These are phyloP conservation scores for Diutina rugosa DNA, from an alignment of 1,139 yeast species.

Conservation along the genomic window DNA sequence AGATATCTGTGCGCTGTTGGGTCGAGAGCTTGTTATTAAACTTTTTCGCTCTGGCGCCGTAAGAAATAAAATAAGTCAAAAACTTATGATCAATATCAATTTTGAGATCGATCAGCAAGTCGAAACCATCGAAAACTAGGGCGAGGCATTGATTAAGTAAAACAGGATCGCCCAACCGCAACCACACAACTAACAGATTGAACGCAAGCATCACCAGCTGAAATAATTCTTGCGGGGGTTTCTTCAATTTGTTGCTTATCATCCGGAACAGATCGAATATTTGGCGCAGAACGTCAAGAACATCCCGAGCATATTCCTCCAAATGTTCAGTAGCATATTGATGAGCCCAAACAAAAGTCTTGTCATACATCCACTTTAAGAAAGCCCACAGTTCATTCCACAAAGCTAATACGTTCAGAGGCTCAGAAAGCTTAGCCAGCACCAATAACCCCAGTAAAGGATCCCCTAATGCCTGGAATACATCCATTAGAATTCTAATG, in stretches of 20 bases:
- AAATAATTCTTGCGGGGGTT: slow-evolving; percentile 10
- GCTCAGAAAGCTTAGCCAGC: slow-evolving; percentile 5
- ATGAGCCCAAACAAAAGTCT: slow-evolving; percentile 66
- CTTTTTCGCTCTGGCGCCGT: slow-evolving; percentile 53
- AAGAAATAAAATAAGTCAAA: slow-evolving; percentile 42
- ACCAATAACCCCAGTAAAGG: slow-evolving; percentile 43
- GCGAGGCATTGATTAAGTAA: slow-evolving; percentile 64
- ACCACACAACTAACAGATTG: slow-evolving; percentile 59
- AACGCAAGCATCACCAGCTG: slow-evolving; percentile 36
- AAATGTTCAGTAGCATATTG: slow-evolving; percentile 43
- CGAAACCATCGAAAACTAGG: slow-evolving; percentile 54
- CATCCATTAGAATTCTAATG: slow-evolving; percentile 64
- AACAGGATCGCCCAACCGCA: slow-evolving; percentile 68
- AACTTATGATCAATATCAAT: slow-evolving; percentile 35
- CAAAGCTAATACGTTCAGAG: slow-evolving; percentile 16
- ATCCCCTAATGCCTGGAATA: slow-evolving; percentile 49
- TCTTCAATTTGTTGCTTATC: slow-evolving; percentile 15
- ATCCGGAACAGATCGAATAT: slow-evolving; percentile 51
- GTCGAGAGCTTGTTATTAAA: slow-evolving; percentile 53
- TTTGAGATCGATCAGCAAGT: slow-evolving; percentile 42
- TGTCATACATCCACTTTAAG: slow-evolving; percentile 51
- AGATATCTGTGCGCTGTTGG: slow-evolving; percentile 43
- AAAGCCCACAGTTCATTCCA: slow-evolving; percentile 71
- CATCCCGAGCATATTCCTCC: slow-evolving; percentile 77
- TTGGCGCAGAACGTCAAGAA: slow-evolving; percentile 63